Evolutionary conservation across 306 rosid species (phyloP), one percentile per base, ranked within the genome.

Genomic region (Quercus wislizeni): DNA sequence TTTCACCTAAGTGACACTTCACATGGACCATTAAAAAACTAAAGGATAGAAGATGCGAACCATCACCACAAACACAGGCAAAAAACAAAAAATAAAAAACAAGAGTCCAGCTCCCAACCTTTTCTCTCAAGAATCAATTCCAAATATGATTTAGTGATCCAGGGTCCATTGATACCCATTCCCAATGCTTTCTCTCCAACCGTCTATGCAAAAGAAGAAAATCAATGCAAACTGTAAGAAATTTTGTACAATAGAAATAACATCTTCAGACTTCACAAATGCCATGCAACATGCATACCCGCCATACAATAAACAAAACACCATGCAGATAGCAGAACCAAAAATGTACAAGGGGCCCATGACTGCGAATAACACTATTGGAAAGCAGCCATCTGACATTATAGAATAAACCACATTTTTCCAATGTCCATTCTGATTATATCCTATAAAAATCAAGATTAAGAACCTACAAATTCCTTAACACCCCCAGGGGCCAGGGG

Each of bases 101-200:
- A 27, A 25, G 55, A 27, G 79, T 15, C 77, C 71, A 76, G 67
- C 62, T 54, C 73, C 86, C 76, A 35, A 91, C 99, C 98, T 91
- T 88, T 91, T 82, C 88, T 95, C 77, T 95, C 99, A 75, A 95
- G 96, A 90, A 93, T 95, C 98, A 95, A 86, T 85, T 95, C 99
- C 74, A 95, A 91, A 83, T 95, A 95, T 75, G 99, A 95, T 80
- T 95, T 95, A 63, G 97, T 95, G 79, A 95, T 87, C 99, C 99
- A 95, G 77, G 97, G 93, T 74, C 92, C 97, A 79, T 46, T 76
- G 62, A 91, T 85, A 52, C 92, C 89, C 91, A 95, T 84, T 86
- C 88, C 90, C 86, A 86, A 79, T 73, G 92, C 97, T 88, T 95
- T 98, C 62, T 89, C 89, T 86, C 99, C 99, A 77, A 95, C 99